Evolutionary conservation across 768 basidiomycete genomes (phyloP).

Genomic region (Russula emetica): DNA sequence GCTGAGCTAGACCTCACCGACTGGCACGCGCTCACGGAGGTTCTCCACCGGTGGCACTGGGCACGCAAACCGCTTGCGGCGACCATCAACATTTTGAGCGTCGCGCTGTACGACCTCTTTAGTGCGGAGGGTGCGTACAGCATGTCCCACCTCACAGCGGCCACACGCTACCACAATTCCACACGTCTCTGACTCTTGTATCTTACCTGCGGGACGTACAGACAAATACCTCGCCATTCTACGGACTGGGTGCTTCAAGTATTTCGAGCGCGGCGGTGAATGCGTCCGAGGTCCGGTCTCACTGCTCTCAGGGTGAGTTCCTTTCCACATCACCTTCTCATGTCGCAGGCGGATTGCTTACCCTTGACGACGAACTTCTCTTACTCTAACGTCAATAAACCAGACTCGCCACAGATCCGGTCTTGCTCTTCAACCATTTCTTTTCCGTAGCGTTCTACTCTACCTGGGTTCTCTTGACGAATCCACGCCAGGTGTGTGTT

Average conservation of each 20-base stretch:
- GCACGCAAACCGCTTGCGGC: constrained; percentile 73
- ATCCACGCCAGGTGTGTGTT: constrained; percentile 41
- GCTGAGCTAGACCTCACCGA: constrained; percentile 42
- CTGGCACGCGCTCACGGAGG: constrained; percentile 47
- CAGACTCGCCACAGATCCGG: constrained; percentile 77
- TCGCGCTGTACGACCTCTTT: constrained; percentile 93
- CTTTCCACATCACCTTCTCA: neutral
- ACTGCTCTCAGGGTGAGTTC: constrained; percentile 76
- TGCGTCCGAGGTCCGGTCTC: constrained; percentile 85
- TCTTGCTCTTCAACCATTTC: constrained; percentile 84
- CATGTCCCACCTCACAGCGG: neutral
- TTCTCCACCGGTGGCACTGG: constrained; percentile 81
- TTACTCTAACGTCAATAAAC: neutral
- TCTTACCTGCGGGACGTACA: constrained; percentile 32
- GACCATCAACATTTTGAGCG: constrained; percentile 88
- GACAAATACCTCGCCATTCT: constrained; percentile 60
- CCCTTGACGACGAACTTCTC: neutral
- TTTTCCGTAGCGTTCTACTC: constrained; percentile 95
- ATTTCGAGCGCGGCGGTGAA: constrained; percentile 91
- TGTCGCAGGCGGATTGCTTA: neutral
- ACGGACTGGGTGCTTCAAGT: constrained; percentile 89
- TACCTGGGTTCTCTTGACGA: constrained; percentile 84
- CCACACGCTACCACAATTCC: neutral
- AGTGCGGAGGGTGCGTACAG: constrained; percentile 79
- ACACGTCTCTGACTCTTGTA: neutral